Percentiles rank a stretch among this genome's conserved stretches.
Evolutionary conservation across 495 filamentous ascomycete species (phyloP).

Genomic region (Hypoxylon rickii): DNA sequence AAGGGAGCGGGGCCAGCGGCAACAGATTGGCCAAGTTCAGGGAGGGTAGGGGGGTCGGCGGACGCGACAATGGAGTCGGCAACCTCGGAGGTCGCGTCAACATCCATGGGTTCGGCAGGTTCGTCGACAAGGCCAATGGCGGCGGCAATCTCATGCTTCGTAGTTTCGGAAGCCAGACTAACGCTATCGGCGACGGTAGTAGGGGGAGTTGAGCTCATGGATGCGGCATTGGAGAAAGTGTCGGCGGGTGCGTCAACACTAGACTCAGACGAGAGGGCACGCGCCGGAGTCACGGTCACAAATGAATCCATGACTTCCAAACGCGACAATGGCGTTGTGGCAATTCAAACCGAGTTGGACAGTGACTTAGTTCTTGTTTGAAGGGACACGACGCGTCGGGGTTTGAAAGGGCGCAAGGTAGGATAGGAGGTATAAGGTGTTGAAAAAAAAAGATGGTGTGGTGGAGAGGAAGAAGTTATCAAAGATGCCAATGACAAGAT

Average conservation of each 20-base stretch:
- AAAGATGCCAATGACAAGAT: no score
- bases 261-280: slow-evolving; percentile 38
- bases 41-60: slow-evolving; percentile 2
- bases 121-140: slow-evolving; percentile 29
- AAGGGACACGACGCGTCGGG: slow-evolving; percentile 21
- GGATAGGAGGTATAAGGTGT: no score
- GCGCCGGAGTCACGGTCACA: slow-evolving; percentile 31
- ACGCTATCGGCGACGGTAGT: slow-evolving; percentile 52
- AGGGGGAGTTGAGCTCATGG: slow-evolving; percentile 54
- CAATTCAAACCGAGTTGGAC: slow-evolving; percentile 3
- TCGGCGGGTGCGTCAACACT: slow-evolving; percentile 42
- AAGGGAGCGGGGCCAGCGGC: slow-evolving; percentile 23
- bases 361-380: neutral
- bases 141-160: slow-evolving; percentile 30
- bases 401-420: neutral
- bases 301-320: slow-evolving; percentile 29
- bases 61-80: slow-evolving; percentile 47
- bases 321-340: slow-evolving; percentile 24
- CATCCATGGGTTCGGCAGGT: slow-evolving; percentile 21
- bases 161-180: slow-evolving; percentile 49
- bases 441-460: no score
- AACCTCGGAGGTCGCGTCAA: slow-evolving; percentile 36
- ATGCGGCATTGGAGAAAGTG: slow-evolving; percentile 47
- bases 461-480: no score
- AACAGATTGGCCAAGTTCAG: slow-evolving; percentile 2